phyloP scores from a whole-genome alignment of 495 filamentous ascomycete species.

The Haplographium delicatum region DNA sequence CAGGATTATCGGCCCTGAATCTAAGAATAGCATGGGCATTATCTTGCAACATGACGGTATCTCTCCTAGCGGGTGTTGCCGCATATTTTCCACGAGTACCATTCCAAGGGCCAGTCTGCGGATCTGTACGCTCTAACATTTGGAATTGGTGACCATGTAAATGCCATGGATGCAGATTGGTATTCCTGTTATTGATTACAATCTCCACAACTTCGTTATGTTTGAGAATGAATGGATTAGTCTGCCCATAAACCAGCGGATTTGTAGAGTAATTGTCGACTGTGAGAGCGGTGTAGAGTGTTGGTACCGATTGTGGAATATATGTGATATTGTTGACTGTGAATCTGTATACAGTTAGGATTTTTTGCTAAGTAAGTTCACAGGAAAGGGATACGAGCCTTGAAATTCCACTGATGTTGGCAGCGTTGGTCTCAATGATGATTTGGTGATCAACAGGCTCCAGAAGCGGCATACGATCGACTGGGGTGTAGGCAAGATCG shows the following conservation, averaged over 20 bases:
- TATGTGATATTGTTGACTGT: slow-evolving; percentile 76
- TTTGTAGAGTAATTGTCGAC: slow-evolving; percentile 43
- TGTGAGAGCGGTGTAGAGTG: slow-evolving; percentile 66
- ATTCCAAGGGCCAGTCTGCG: slow-evolving; percentile 37
- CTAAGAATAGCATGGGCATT: slow-evolving; percentile 52
- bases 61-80: slow-evolving; percentile 44
- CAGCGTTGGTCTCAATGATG: not conserved
- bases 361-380: not conserved
- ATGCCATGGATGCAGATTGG: slow-evolving; percentile 49
- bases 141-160: slow-evolving; percentile 77
- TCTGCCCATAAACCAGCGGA: slow-evolving; percentile 64
- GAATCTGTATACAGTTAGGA: slow-evolving; percentile 27
- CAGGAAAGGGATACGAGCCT: slow-evolving; percentile 33
- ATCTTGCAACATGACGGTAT: slow-evolving; percentile 47
- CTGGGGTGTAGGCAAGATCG: not conserved
- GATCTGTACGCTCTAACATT: slow-evolving; percentile 47
- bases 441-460: not conserved
- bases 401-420: not conserved
- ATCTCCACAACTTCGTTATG: slow-evolving; percentile 68
- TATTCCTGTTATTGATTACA: slow-evolving; percentile 70
- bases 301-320: slow-evolving; percentile 66
- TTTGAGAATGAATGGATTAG: slow-evolving; percentile 58
- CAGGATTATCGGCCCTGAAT: slow-evolving; percentile 62
- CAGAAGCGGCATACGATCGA: not conserved
- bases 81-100: slow-evolving; percentile 28